phyloP scores from a whole-genome alignment of 2,329 filamentous ascomycete genomes.

The Ophiostoma fasciatum region DNA sequence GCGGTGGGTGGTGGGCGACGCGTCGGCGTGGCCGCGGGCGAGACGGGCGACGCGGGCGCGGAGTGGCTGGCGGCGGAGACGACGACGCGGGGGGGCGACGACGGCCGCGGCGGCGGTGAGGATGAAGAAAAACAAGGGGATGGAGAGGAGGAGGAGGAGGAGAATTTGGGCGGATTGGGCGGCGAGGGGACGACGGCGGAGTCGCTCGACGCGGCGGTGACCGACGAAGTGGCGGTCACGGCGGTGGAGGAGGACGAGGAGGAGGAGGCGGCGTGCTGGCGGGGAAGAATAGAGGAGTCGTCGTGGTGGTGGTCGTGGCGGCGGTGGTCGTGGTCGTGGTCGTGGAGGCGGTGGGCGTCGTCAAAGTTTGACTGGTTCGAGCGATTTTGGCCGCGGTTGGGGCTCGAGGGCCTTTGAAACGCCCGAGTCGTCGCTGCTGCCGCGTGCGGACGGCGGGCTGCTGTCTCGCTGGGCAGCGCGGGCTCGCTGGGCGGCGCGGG shows the following conservation, averaged over 20 bases:
- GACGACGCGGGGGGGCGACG: too few relatives aligned
- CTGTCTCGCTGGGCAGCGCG: too few relatives aligned
- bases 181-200: conserved; percentile 1
- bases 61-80: neutral
- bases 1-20: conserved; percentile 14
- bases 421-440: conserved; percentile 2
- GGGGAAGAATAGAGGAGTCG: too few relatives aligned
- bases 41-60: too few relatives aligned
- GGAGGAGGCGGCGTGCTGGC: conserved; percentile 5
- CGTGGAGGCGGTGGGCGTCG: neutral
- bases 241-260: conserved; percentile 5
- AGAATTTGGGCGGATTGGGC: conserved; percentile 6
- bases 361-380: too few relatives aligned
- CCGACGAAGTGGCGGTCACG: conserved; percentile 3
- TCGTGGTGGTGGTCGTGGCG: conserved; percentile 2
- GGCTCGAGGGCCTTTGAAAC: conserved; percentile 6
- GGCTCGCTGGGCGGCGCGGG: too few relatives aligned
- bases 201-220: neutral
- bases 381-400: too few relatives aligned
- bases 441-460: conserved; percentile 6
- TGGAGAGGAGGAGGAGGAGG: conserved; percentile 25
- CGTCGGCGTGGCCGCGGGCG: too few relatives aligned
- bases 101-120: too few relatives aligned
- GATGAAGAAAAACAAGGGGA: too few relatives aligned
- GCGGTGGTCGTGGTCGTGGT: conserved; percentile 1